A percentile compares a stretch with the other conserved stretches of the same genome.
These are phyloP conservation scores for Triticum aestivum DNA, from an alignment of 176 grass and related monocot genomes.

Conservation along the genomic window DNA sequence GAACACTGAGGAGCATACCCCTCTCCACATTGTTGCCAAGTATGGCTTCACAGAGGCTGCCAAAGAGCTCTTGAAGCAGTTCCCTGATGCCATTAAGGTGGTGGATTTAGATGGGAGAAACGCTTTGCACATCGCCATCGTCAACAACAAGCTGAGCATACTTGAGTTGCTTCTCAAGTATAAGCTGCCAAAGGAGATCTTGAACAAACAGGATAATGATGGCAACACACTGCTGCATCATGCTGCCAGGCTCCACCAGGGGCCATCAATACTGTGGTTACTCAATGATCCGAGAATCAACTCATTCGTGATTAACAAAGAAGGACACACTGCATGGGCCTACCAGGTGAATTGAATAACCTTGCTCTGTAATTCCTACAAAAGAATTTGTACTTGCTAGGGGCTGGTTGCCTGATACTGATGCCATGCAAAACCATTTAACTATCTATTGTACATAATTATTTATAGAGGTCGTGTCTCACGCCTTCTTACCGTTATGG, in stretches of 20 bases:
- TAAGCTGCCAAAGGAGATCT: neutral
- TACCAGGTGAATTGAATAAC: conserved; percentile 2
- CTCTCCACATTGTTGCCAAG: neutral
- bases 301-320: neutral
- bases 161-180: neutral
- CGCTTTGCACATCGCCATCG: neutral
- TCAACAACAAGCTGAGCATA: neutral
- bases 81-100: neutral
- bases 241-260: neutral
- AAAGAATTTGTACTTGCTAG: neutral
- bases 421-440: neutral
- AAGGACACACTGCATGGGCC: neutral
- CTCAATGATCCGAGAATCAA: conserved; percentile 15
- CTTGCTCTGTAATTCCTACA: neutral
- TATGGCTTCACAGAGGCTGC: neutral
- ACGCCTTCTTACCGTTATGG: fast-evolving
- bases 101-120: neutral
- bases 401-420: neutral
- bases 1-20: neutral
- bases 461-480: neutral
- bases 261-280: neutral
- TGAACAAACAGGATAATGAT: neutral
- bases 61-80: conserved; percentile 9
- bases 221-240: conserved; percentile 31
- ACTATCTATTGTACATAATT: neutral